phyloP scores from a whole-genome alignment of 2,329 filamentous ascomycete species.

The Fusarium hainanense region DNA sequence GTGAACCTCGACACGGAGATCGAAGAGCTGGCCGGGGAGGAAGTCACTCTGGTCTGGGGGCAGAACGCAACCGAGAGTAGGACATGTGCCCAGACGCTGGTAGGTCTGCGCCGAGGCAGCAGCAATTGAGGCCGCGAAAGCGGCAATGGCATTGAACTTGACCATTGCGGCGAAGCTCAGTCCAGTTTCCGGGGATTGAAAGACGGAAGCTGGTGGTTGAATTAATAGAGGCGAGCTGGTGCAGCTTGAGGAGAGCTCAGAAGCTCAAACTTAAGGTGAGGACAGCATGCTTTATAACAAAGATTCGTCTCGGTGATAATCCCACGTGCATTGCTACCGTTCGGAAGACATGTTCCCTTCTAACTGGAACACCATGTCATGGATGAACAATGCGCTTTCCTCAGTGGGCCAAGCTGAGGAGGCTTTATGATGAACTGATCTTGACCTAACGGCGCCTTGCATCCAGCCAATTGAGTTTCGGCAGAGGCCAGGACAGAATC shows the following conservation, averaged over 20 bases:
- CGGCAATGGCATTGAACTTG: conserved; percentile 52
- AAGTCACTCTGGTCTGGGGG: conserved; percentile 79
- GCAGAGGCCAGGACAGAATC: conserved; percentile 21
- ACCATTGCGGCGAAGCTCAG: conserved; percentile 44
- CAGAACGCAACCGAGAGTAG: conserved; percentile 68
- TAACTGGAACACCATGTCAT: conserved; percentile 24
- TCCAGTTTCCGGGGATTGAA: conserved; percentile 7
- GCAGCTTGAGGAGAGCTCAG: conserved; percentile 32
- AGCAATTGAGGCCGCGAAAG: conserved; percentile 51
- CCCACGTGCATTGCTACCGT: conserved; percentile 38
- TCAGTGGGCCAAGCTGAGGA: conserved; percentile 38
- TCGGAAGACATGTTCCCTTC: conserved; percentile 29
- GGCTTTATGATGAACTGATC: conserved; percentile 32
- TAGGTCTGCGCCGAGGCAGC: conserved; percentile 66
- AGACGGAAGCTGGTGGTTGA: conserved; percentile 11
- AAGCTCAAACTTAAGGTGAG: conserved; percentile 17
- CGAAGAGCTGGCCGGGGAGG: conserved; percentile 84
- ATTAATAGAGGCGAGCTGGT: conserved; percentile 17
- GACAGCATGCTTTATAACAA: conserved; percentile 40
- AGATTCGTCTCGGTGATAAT: conserved; percentile 13
- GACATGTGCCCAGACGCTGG: conserved; percentile 69
- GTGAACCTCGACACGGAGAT: conserved; percentile 85
- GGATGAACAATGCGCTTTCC: conserved; percentile 36
- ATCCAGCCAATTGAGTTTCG: conserved; percentile 33
- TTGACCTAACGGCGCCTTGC: conserved; percentile 24